Evolutionary conservation across 163 green algal genomes (phyloP), one percentile per base, ranked within the genome.

Genomic region (Scenedesmus sp.): DNA sequence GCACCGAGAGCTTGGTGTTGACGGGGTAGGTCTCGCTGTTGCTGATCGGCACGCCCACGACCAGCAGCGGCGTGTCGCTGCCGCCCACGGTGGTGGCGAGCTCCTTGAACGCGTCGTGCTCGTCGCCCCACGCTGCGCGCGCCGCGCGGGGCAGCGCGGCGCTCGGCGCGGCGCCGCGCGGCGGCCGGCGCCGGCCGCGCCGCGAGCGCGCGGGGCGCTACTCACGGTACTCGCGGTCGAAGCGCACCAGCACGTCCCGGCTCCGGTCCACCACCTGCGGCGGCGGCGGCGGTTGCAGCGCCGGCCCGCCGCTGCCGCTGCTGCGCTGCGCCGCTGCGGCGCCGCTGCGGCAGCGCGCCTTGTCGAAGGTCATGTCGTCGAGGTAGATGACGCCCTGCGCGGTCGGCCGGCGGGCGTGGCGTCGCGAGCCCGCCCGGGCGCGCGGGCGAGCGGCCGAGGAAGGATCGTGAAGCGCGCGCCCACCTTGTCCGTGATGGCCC

Each of bases 341-440:
- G 29, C 48, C 4, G 18, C 28, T 18, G 26, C 65, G 45, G 24
- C 29, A 60, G 24, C 74, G 7, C 36, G 75, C 75, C 75, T 82
- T 82, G 45, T 76, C 63, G 24, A 76, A 82, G 15, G 75, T 82
- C 34, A 77, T 11, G n/a, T 83, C 75, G 50, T 77, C 75, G 3
- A 83, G 48, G 44, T 77, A 77, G 15, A 77, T 56, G 4, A 83
- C 42, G 10, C 75, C 75, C 75, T 82, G 75, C 36, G 26, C 10
- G 39, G 39, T 47, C 7, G 39, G 6, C 39, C 7, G 39, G 39
- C 7, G 39, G 39, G n/a, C n/a, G n/a, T n/a, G 17, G 26, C 5
- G 26, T 31, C 15, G 24, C 14, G 34, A 71, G 57, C 4, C 6
- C 2, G 22, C 53, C 17, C 20, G 26, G 39, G 34, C 15, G n/a